Evolutionary conservation across 306 rosid species (phyloP), one percentile per base, ranked within the genome.

Genomic region (Pyrus bretschneideri): DNA sequence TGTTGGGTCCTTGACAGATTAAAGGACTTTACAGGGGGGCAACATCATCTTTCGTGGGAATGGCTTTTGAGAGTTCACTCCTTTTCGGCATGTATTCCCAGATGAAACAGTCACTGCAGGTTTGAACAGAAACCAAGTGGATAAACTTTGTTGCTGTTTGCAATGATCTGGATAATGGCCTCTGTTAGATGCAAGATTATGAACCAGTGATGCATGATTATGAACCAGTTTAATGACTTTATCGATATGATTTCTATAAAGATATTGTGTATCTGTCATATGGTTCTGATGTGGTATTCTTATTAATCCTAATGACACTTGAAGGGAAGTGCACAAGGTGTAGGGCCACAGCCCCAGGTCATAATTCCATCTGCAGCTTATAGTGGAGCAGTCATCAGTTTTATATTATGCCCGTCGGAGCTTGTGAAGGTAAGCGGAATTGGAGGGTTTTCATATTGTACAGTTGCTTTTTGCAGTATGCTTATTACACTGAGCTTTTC

Each of bases 11-110:
- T 78, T 90, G 87, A 72, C 90, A 95, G 99, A 78, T 92, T 73
- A 90, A 81, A 83, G 97, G 99, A 82, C 93, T 95, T 74, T 95
- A 95, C 82, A 88, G 97, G 79, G 99, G 97, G 74, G 97, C 99
- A 52, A 92, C 97, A 38, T 83, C 99, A 68, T 95, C 97, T 82
- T 95, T 95, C 71, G 44, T 91, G 58, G 97, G 98, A 85, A 81
- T 95, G 83, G 89, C 97, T 84, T 88, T 92, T 66, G 97, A 95
- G 86, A 90, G 99, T 79, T 89, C 97, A 40, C 90, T 95, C 35
- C 84, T 88, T 79, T 95, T 95, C 73, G 97, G 99, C 67, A 85
- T 95, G 77, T 95, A 92, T 84, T 92, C 97, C 76, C 97, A 86
- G 82, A 88, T 87, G 76, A 95, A 95, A 81, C 81, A 80, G 64